phyloP scores from a whole-genome alignment of 163 green algal species.

The Coccomyxa subellipsoidea region DNA sequence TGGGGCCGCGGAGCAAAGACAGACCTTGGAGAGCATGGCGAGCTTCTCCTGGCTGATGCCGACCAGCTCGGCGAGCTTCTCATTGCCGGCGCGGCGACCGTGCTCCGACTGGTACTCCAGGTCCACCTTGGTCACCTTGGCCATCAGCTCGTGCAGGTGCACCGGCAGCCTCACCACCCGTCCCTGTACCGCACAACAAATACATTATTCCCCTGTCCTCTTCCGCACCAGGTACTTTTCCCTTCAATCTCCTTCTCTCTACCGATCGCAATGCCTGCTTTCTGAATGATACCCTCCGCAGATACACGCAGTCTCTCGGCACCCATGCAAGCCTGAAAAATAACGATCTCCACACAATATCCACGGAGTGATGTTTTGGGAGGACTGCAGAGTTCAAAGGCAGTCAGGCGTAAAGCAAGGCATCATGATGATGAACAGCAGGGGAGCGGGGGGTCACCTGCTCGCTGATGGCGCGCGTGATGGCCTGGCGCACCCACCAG shows the following conservation, averaged over 20 bases:
- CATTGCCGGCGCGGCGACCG: slow-evolving; percentile 35
- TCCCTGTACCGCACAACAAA: slow-evolving; percentile 27
- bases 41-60: slow-evolving; percentile 33
- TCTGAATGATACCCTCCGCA: too few relatives aligned
- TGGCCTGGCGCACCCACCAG: slow-evolving; percentile 94
- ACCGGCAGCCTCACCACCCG: slow-evolving; percentile 66
- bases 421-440: too few relatives aligned
- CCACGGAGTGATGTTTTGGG: too few relatives aligned
- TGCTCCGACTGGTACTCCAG: slow-evolving; percentile 34
- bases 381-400: too few relatives aligned
- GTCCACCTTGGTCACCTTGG: slow-evolving; percentile 49
- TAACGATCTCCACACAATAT: too few relatives aligned
- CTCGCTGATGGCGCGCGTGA: slow-evolving; percentile 63
- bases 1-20: too few relatives aligned
- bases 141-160: slow-evolving; percentile 76
- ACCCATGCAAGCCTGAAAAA: too few relatives aligned
- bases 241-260: too few relatives aligned
- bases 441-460: slow-evolving; percentile 33
- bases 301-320: too few relatives aligned
- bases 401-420: too few relatives aligned
- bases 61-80: slow-evolving; percentile 44
- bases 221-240: neutral
- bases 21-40: neutral
- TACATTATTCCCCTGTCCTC: neutral
- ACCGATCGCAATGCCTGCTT: too few relatives aligned